Evolutionary conservation across 2,329 filamentous ascomycete genomes (phyloP), one percentile per base, ranked within the genome.

Genomic region (Ilyonectria robusta): DNA sequence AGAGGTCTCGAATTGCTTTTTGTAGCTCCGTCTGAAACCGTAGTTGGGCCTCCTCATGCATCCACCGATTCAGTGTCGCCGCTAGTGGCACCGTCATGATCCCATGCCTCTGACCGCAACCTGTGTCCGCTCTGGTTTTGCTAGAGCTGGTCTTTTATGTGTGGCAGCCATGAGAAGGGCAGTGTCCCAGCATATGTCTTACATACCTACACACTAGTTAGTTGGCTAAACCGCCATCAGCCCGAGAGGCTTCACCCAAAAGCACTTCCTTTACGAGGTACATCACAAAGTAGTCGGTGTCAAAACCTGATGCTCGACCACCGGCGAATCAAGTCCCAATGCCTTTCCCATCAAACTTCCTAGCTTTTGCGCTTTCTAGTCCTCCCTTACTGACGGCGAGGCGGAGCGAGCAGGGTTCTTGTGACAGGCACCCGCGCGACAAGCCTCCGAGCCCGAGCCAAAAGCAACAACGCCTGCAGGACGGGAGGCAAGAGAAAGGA

Each of bases 381-480:
- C 23, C n/a, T 58, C 46, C 61, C 37, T 68, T 62, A 15, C 62
- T 10, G 37, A n/a, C 9, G 21, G 26, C 9, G 6, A 57, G 19
- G 29, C 13, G 9, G 19, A 42, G 6, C 44, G 42, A 35, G 17
- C 21, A 47, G 65, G 51, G 46, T 47, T 29, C 48, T 9, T 57
- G 56, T 29, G 23, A 44, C n/a, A 51, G 33, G 31, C 37, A 58
- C 40, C 42, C 33, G 47, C 31, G 29, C 31, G 44, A 48, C 44
- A 53, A 60, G 46, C 33, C 51, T 61, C 57, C 50, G 44, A 62
- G 59, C 55, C 62, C 19, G 37, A 66, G 62, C 29, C 62, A 70
- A 70, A 70, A 70, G 66, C 63, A 70, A 69, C 51, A 51, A 60
- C 59, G 26, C 31, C 31, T 67, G 63, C 69, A 69, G 60, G 62